phyloP scores from a whole-genome alignment of 2,329 filamentous ascomycete species.

The Helminthosporium solani region DNA sequence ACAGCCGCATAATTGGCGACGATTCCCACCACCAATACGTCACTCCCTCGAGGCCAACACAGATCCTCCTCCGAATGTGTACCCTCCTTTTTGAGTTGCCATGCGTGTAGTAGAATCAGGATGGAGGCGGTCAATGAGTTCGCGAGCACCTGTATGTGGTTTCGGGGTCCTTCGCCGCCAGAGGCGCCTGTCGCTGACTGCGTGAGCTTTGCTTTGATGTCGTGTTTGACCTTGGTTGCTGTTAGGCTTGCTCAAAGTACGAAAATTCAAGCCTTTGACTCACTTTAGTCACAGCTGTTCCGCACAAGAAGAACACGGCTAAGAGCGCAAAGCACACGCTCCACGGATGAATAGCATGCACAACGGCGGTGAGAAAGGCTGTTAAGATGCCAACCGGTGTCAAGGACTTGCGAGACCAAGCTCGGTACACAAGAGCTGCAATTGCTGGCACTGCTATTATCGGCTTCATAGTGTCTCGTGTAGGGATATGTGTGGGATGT shows the following conservation, averaged over 20 bases:
- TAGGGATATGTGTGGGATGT: conserved; percentile 8
- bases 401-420: conserved; percentile 58
- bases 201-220: conserved; percentile 79
- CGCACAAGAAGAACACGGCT: conserved; percentile 81
- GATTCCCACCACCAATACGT: conserved; percentile 50
- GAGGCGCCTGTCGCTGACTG: conserved; percentile 70
- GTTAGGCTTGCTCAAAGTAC: conserved; percentile 7
- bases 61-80: conserved; percentile 24
- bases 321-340: conserved; percentile 85
- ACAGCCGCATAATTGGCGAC: conserved; percentile 82
- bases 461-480: conserved; percentile 28
- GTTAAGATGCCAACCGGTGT: conserved; percentile 73
- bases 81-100: conserved; percentile 44
- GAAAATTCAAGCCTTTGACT: neutral
- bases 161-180: conserved; percentile 80
- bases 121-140: conserved; percentile 81
- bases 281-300: conserved; percentile 81
- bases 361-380: conserved; percentile 70
- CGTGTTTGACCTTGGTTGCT: conserved; percentile 70
- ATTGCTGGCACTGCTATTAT: conserved; percentile 36
- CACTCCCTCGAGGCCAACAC: conserved; percentile 45
- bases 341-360: conserved; percentile 91
- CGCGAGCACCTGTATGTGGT: conserved; percentile 84
- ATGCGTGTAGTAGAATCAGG: conserved; percentile 55
- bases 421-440: conserved; percentile 42